Evolutionary conservation across 805 yeast genomes (phyloP).

Genomic region (Lachancea waltii): DNA sequence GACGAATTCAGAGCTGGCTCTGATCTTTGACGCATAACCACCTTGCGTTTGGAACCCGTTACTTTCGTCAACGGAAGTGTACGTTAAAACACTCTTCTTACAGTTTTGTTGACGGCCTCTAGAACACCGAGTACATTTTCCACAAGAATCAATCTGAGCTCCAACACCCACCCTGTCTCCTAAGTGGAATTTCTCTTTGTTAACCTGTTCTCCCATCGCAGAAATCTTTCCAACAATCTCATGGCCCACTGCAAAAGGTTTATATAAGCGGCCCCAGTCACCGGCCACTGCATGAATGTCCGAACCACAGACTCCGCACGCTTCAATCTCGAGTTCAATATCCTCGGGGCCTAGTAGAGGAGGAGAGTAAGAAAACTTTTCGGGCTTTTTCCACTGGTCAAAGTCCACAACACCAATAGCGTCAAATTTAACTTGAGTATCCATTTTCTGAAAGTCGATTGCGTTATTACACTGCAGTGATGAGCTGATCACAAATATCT

Average conservation of each 20-base stretch:
- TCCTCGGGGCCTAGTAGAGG: background rate
- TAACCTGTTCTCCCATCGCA: slow-evolving; percentile 42
- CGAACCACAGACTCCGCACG: slow-evolving; percentile 58
- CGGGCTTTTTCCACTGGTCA: slow-evolving; percentile 1
- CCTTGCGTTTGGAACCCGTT: slow-evolving; percentile 35
- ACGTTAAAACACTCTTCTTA: slow-evolving; percentile 39
- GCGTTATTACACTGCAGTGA: too few relatives aligned
- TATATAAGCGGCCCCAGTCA: slow-evolving; percentile 3
- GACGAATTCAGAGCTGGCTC: slow-evolving; percentile 39
- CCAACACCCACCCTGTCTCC: slow-evolving; percentile 75
- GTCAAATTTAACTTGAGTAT: background rate
- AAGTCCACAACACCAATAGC: slow-evolving; percentile 1
- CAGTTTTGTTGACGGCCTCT: slow-evolving; percentile 47
- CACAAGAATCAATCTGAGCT: slow-evolving; percentile 52
- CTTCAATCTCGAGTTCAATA: slow-evolving; percentile 47
- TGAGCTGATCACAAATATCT: too few relatives aligned
- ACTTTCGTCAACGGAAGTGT: slow-evolving; percentile 33
- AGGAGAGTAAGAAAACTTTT: slow-evolving; percentile 1
- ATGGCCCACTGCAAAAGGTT: slow-evolving; percentile 48
- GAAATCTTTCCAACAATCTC: slow-evolving; percentile 52
- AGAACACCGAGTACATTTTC: slow-evolving; percentile 50
- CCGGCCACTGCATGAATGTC: slow-evolving; percentile 35
- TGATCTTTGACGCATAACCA: slow-evolving; percentile 45
- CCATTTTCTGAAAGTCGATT: too few relatives aligned
- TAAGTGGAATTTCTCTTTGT: slow-evolving; percentile 19